Percentiles rank a stretch among this genome's conserved stretches.
phyloP scores from a whole-genome alignment of 768 basidiomycete genomes.

The Boletales sp. region DNA sequence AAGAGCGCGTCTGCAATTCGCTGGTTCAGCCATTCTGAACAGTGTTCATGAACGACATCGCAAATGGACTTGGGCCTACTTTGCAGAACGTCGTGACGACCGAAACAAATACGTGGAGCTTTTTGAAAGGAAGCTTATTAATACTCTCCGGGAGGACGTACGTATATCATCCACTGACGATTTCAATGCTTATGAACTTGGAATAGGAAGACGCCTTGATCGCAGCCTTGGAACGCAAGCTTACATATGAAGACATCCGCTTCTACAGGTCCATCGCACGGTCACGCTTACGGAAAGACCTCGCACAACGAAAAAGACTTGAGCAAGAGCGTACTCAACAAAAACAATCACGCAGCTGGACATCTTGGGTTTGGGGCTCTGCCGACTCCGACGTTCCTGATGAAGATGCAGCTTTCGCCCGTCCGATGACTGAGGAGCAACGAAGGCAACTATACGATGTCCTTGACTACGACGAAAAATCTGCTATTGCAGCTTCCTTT shows the following conservation, averaged over 20 bases:
- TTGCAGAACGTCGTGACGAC: conserved; percentile 84
- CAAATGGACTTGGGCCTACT: conserved; percentile 91
- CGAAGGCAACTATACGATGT: conserved; percentile 85
- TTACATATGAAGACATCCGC: conserved; percentile 91
- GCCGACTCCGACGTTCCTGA: conserved; percentile 33
- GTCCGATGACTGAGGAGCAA: conserved; percentile 84
- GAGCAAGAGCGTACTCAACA: conserved; percentile 66
- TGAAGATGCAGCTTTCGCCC: conserved; percentile 57
- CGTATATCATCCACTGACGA: conserved; percentile 14
- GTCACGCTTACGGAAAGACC: conserved; percentile 82
- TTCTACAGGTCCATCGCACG: conserved; percentile 96
- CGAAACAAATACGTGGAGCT: conserved; percentile 79
- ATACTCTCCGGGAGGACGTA: conserved; percentile 53
- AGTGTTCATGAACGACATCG: conserved; percentile 79
- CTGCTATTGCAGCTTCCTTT: conserved; percentile 64
- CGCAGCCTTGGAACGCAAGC: conserved; percentile 70
- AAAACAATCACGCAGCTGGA: conserved; percentile 55
- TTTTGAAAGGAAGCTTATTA: conserved; percentile 72
- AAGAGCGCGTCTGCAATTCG: conserved; percentile 72
- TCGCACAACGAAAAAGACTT: conserved; percentile 58
- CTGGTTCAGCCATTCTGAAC: conserved; percentile 71
- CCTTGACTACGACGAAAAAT: conserved; percentile 89
- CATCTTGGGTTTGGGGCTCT: conserved; percentile 84
- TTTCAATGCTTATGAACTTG: not conserved
- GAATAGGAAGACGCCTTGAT: conserved; percentile 51